phyloP scores from a whole-genome alignment of 2,329 filamentous ascomycete genomes.

The Fusarium sp. region DNA sequence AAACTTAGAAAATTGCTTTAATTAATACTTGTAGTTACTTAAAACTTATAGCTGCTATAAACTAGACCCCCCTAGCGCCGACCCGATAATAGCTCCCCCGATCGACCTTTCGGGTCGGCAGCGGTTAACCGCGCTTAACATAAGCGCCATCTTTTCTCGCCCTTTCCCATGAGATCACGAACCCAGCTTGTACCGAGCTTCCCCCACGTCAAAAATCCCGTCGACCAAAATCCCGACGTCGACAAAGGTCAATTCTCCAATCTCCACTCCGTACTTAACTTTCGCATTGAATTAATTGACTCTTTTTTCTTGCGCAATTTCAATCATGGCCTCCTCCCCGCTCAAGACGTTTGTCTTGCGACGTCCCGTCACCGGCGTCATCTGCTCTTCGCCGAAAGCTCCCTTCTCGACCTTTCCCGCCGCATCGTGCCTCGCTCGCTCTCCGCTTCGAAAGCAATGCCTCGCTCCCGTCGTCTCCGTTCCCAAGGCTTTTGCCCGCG shows the following conservation, averaged over 20 bases:
- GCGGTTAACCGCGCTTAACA: constrained; percentile 40
- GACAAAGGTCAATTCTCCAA: background rate
- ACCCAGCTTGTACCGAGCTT: constrained; percentile 38
- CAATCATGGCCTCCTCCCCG: constrained; percentile 46
- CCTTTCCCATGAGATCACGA: constrained; percentile 44
- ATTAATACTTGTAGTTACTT: background rate
- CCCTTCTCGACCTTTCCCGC: constrained; percentile 44
- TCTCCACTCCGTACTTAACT: constrained; percentile 32
- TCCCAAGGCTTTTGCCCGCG: constrained; percentile 35
- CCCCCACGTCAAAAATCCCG: constrained; percentile 26
- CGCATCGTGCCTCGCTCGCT: constrained; percentile 37
- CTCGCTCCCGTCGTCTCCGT: constrained; percentile 20
- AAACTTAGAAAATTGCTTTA: background rate
- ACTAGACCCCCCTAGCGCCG: constrained; percentile 11
- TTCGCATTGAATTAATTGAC: constrained; percentile 20
- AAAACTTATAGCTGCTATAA: background rate
- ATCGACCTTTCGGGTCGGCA: background rate
- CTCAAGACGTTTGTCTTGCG: constrained; percentile 50
- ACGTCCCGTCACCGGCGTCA: constrained; percentile 42
- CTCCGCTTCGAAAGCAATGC: constrained; percentile 34
- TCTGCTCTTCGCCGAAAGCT: constrained; percentile 44
- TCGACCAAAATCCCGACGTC: constrained; percentile 10
- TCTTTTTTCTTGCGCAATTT: background rate
- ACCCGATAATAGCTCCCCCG: background rate
- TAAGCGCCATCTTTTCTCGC: constrained; percentile 39